Conservation (phyloP, 306 rosid genomes). For the Trichosanthes truncata region DNA sequence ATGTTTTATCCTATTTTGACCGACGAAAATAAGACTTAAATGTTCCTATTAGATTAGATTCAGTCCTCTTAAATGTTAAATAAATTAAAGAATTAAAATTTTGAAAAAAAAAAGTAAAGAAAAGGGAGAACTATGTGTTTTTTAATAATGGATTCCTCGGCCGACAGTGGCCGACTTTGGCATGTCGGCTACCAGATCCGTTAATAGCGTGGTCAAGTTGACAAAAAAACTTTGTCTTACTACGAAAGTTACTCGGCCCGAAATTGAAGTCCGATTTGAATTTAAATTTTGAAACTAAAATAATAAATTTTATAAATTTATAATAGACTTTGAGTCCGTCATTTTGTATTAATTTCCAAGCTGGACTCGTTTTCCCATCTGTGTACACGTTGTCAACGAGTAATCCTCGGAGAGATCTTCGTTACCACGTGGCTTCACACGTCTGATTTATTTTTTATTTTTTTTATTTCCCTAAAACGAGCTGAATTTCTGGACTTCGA, state of each 20-base stretch:
- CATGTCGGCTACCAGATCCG: conserved; percentile 50
- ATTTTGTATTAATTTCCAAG: not conserved
- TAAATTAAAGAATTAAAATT: no score
- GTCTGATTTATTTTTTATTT: not conserved
- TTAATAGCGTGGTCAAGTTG: conserved; percentile 19
- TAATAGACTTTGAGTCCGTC: not conserved
- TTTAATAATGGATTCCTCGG: conserved; percentile 22
- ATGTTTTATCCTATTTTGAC: no score
- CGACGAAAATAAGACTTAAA: no score
- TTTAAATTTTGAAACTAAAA: not conserved
- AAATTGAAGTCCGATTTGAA: not conserved
- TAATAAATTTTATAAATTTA: no score
- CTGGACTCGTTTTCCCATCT: not conserved
- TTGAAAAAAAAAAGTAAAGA: no score
- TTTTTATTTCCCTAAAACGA: not conserved
- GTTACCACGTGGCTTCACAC: conserved; percentile 2
- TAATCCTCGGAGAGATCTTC: not conserved
- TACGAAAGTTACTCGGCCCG: not conserved
- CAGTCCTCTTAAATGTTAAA: no score
- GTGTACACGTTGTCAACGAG: conserved; percentile 5
- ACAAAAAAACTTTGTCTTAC: conserved; percentile 22
- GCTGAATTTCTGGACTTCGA: not conserved
- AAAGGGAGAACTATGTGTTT: no score
- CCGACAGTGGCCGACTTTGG: conserved; percentile 77
- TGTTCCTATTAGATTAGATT: no score